Conservation (phyloP, 805 yeast genomes). For the Komagataella pastoris region DNA sequence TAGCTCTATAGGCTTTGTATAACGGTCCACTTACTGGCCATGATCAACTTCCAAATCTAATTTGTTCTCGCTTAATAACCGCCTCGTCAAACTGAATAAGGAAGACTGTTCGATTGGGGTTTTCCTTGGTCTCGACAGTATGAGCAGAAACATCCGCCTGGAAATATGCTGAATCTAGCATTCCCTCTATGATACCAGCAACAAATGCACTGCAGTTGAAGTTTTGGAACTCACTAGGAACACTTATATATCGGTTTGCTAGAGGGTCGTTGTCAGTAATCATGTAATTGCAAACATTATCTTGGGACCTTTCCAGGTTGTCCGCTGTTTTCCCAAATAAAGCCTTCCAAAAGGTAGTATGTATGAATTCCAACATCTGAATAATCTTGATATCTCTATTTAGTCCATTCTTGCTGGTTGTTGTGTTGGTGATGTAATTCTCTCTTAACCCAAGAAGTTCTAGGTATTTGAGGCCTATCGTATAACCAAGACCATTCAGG, state of each 20-base stretch:
- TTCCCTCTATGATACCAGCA: slow-evolving; percentile 80
- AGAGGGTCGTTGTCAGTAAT: slow-evolving; percentile 66
- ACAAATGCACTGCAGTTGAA: slow-evolving; percentile 72
- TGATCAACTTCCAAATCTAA: slow-evolving; percentile 20
- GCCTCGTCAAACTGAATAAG: slow-evolving; percentile 54
- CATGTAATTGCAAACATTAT: slow-evolving; percentile 60
- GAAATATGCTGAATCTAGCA: slow-evolving; percentile 60
- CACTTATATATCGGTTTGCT: slow-evolving; percentile 56
- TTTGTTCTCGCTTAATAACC: slow-evolving; percentile 40
- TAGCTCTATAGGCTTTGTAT: neutral
- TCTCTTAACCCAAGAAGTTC: slow-evolving; percentile 62
- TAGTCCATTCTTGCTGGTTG: slow-evolving; percentile 41
- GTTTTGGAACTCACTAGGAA: slow-evolving; percentile 68
- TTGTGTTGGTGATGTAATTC: slow-evolving; percentile 26
- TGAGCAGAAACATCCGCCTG: slow-evolving; percentile 77
- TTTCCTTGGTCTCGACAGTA: slow-evolving; percentile 44
- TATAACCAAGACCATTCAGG: slow-evolving; percentile 64
- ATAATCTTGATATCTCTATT: slow-evolving; percentile 56
- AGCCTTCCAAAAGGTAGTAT: slow-evolving; percentile 58
- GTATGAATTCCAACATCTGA: slow-evolving; percentile 66
- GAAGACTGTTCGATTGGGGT: slow-evolving; percentile 61
- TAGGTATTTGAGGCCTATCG: slow-evolving; percentile 57
- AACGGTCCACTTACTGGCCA: neutral
- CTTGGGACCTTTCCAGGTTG: slow-evolving; percentile 25
- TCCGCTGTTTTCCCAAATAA: slow-evolving; percentile 66